These are phyloP conservation scores for Hysterium pulicare DNA, from an alignment of 2,329 filamentous ascomycete species.

Conservation along the genomic window DNA sequence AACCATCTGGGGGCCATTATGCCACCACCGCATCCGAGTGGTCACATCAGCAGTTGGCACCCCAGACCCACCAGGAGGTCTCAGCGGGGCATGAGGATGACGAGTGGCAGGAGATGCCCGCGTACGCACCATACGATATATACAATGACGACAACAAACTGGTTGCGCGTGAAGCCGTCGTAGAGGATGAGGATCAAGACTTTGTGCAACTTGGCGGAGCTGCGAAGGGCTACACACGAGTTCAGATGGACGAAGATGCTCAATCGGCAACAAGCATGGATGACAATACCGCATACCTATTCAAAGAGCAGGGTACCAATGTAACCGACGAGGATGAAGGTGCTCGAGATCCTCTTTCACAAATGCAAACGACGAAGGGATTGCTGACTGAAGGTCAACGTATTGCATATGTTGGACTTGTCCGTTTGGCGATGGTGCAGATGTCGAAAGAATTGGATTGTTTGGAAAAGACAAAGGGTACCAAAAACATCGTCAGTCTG, in stretches of 20 bases:
- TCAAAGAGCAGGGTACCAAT: conserved; percentile 67
- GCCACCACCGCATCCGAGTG: conserved; percentile 66
- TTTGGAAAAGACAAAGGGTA: conserved; percentile 60
- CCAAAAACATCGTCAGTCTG: conserved; percentile 68
- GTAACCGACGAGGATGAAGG: conserved; percentile 64
- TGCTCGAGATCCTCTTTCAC: conserved; percentile 72
- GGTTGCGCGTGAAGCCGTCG: conserved; percentile 73
- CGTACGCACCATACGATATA: conserved; percentile 87
- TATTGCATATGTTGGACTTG: conserved; percentile 91
- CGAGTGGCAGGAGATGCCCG: conserved; percentile 95
- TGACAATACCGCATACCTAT: conserved; percentile 93
- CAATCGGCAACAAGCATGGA: conserved; percentile 95
- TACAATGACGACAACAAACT: conserved; percentile 92
- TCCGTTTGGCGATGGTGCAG: conserved; percentile 72
- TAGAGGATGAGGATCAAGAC: conserved; percentile 64
- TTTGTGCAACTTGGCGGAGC: conserved; percentile 82
- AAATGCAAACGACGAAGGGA: conserved; percentile 94
- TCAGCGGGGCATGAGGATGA: conserved; percentile 59
- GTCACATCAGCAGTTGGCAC: conserved; percentile 78
- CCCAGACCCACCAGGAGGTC: conserved; percentile 45
- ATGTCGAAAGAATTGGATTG: conserved; percentile 69
- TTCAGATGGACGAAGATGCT: conserved; percentile 92
- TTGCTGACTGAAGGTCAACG: conserved; percentile 91
- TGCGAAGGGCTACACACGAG: conserved; percentile 90
- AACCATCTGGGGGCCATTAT: conserved; percentile 17